Evolutionary conservation across 768 basidiomycete species (phyloP), one percentile per base, ranked within the genome.

Genomic region (Hericium rajendrae): DNA sequence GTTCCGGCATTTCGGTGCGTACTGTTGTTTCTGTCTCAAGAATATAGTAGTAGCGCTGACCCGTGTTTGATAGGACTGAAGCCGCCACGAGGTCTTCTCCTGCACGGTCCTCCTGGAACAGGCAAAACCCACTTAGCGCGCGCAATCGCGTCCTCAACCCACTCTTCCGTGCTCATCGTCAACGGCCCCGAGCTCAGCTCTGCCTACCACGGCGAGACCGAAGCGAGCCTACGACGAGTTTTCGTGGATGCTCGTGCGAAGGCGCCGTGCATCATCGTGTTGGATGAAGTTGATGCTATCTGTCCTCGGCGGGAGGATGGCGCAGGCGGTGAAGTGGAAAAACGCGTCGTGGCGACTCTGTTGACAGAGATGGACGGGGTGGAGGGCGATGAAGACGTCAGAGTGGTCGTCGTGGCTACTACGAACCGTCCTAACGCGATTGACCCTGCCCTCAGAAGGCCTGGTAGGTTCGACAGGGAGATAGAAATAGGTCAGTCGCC

Each of bases 71-170:
- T 55, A 82, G 92, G 90, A 38, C 77, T 99, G n/a, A 94, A 90
- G 65, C 94, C 95, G 15, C 94, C 95, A n/a, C 84, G 91, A 49
- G 97, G 97, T 4, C 88, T 98, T 48, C 79, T 98, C 18, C 80
- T 99, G 1, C 87, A 97, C 69, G 97, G 97, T 11, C 94, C 94
- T 11, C 93, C 97, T 2, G 97, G 97, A 39, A 98, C 97, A 9
- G 97, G 97, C 15, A 99, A 99, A 73, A 99, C 97, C 0, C 93
- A 97, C 66, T 76, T 99, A 2, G 95, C 97, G 11, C 85, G 93
- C 60, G 91, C 94, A 13, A 94, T 99, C 58, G 94, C 95, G 3
- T 80, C 85, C 0, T 91, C 94, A 5, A 90, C 89, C 1, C 81
- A 80, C 32, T 89, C 93, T 6, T 84, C 86, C 26, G 89, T 97